Base-by-base conservation (phyloP, 305 asterid genomes). In the Rubia peregrina region DNA sequence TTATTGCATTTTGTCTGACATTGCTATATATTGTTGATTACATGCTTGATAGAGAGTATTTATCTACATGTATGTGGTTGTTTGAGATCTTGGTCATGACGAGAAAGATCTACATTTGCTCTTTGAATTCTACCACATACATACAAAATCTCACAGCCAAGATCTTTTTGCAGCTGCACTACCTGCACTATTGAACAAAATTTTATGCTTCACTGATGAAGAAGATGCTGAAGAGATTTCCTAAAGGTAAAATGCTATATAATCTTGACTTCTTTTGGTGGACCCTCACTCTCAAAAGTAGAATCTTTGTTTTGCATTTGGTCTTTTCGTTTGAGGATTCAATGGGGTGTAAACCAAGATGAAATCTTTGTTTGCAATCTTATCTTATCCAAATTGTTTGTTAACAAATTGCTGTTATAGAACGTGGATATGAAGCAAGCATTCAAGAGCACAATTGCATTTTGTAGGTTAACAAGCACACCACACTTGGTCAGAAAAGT, bases 101-200 rank as follows among this genome's bases (percentile, higher is more conserved):
- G 89, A 85, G 61, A 85, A 83, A 70, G 82, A 91, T 74, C 72
- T 94, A 74, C 77, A 80, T 59, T 78, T 84, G 84, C 88, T 86
- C 48, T 80, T 94, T 82, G 83, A 85, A 83, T 91, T 91, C 83
- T 94, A 88, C 86, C 95, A 79, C 62, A 81, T 83, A 69, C 88
- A 84, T 71, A 82, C 96, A 65, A 86, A 82, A 78, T 80, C 87
- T 62, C 84, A 87, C 83, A 83, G 73, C 73, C 87, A 86, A 79
- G 95, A 88, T 80, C 72, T 91, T 69, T 88, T 94, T 81, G 87
- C 91, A 59, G 96, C 96, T 82, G 96, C 96, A 80, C 77, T 87
- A 81, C 87, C 90, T 72, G 86, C 75, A 63, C 93, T 91, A 77
- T 77, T 91, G 78, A 91, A 91, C 55, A 96, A 94, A 78, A 96